Evolutionary conservation across 148 eudicot genomes (phyloP), one percentile per base, ranked within the genome.

Genomic region (Camellia lanceoleosa): DNA sequence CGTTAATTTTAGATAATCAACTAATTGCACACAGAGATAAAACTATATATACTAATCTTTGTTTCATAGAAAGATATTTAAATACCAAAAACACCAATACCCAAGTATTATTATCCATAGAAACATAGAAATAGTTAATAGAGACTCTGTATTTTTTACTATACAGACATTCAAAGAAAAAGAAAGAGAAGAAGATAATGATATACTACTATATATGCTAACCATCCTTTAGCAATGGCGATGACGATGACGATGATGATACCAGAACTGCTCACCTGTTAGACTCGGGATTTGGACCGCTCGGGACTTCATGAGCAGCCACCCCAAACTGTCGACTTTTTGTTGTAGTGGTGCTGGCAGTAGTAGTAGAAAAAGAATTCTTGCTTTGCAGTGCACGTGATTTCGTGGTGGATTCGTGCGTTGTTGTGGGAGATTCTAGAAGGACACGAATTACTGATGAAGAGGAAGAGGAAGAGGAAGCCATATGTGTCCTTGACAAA

Each of bases 251-350:
- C 54, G 30, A 69, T n/a, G 73, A 69, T 11, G 13, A 14, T 59
- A 16, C 62, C 62, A 59, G 10, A 20, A 1, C n/a, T 49, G 74
- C 74, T 74, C 77, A 59, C 65, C 77, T 56, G 51, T 87, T 87
- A 20, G 83, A 80, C 71, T 82, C 85, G 0, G 89, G 89, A 80
- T 87, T 87, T 10, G 89, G 87, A 70, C 89, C 89, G 19, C 89
- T 87, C 1, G 89, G 89, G 46, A 87, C 89, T 16, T 74, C 78
- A 70, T 87, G 89, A 55, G 85, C 85, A 56, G 71, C 85, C 0
- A 75, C 83, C 68, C 41, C 58, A 79, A 76, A 84, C 23, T 73
- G 76, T 15, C 65, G 55, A 46, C 42, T 58, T 14, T 38, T 68
- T 4, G 64, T 15, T 5, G 67, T 15, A 12, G 46, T 12, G 15